phyloP scores from a whole-genome alignment of 768 basidiomycete genomes.

The Rhizopogon vinicolor region DNA sequence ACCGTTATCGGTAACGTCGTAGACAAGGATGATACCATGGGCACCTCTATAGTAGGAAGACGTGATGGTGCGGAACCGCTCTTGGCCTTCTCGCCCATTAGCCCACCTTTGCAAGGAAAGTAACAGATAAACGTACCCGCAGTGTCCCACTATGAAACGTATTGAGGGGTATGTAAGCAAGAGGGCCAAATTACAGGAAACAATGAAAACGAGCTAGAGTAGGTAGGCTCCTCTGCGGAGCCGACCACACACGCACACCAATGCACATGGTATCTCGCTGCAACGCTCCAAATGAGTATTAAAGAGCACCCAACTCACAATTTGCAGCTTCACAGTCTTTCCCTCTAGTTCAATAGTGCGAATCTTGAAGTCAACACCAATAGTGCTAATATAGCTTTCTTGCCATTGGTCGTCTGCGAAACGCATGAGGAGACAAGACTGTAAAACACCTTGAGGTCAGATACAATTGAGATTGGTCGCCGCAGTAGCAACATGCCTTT shows the following conservation, averaged over 20 bases:
- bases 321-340: slow-evolving; percentile 97
- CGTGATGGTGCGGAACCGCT: slow-evolving; percentile 98
- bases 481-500: slow-evolving; percentile 50
- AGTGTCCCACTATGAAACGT: slow-evolving; percentile 77
- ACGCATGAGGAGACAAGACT: slow-evolving; percentile 90
- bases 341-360: slow-evolving; percentile 98
- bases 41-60: slow-evolving; percentile 99
- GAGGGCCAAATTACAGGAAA: slow-evolving; percentile 6
- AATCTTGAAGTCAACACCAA: slow-evolving; percentile 99
- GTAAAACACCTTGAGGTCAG: slow-evolving; percentile 26
- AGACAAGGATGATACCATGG: slow-evolving; percentile 98
- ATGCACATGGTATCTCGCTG: background rate
- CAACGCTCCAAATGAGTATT: background rate
- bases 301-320: slow-evolving; percentile 53
- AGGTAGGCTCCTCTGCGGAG: background rate
- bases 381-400: slow-evolving; percentile 95
- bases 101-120: background rate
- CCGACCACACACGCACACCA: background rate
- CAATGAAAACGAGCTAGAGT: background rate
- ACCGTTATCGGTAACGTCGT: slow-evolving; percentile 96
- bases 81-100: slow-evolving; percentile 63
- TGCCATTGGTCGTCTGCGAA: slow-evolving; percentile 98
- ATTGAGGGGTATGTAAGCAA: slow-evolving; percentile 22
- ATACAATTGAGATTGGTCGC: slow-evolving; percentile 7
- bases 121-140: slow-evolving; percentile 55